Conservation (phyloP, 2,329 filamentous ascomycete genomes). For the Botrytis byssoidea region DNA sequence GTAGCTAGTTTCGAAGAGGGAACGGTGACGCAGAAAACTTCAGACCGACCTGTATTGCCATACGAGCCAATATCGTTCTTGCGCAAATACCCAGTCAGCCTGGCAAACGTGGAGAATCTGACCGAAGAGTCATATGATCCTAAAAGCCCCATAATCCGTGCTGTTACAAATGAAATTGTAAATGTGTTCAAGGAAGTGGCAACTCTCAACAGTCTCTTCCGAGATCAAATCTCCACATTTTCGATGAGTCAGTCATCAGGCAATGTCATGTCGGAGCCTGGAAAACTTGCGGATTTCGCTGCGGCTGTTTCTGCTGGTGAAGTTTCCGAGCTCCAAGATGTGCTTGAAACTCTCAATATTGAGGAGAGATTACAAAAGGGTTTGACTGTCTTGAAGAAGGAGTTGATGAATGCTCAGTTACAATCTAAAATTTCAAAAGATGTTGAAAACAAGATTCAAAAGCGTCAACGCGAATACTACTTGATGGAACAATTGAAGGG, state of each 20-base stretch:
- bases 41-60: constrained; percentile 47
- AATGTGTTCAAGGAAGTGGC: constrained; percentile 99
- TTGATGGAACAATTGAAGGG: constrained; percentile 99
- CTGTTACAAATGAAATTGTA: constrained; percentile 95
- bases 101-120: constrained; percentile 94
- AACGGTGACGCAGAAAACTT: constrained; percentile 57
- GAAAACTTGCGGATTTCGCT: constrained; percentile 94
- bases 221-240: constrained; percentile 96
- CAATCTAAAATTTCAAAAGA: constrained; percentile 98
- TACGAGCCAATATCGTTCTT: constrained; percentile 92
- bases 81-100: constrained; percentile 84
- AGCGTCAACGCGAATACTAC: constrained; percentile 97
- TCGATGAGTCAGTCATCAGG: constrained; percentile 92
- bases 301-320: constrained; percentile 95
- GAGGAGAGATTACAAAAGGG: constrained; percentile 92
- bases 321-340: constrained; percentile 86
- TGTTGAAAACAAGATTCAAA: constrained; percentile 95
- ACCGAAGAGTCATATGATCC: constrained; percentile 85
- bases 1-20: constrained; percentile 95
- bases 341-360: constrained; percentile 83
- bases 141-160: constrained; percentile 83
- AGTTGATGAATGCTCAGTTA: constrained; percentile 95
- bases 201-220: constrained; percentile 88
- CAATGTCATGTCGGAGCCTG: constrained; percentile 92
- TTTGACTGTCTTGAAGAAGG: constrained; percentile 90